A percentile compares a stretch with the other conserved stretches of the same genome.
Evolutionary conservation across 1,284 basidiomycete genomes (phyloP).

Genomic region (Irpex lacteus): DNA sequence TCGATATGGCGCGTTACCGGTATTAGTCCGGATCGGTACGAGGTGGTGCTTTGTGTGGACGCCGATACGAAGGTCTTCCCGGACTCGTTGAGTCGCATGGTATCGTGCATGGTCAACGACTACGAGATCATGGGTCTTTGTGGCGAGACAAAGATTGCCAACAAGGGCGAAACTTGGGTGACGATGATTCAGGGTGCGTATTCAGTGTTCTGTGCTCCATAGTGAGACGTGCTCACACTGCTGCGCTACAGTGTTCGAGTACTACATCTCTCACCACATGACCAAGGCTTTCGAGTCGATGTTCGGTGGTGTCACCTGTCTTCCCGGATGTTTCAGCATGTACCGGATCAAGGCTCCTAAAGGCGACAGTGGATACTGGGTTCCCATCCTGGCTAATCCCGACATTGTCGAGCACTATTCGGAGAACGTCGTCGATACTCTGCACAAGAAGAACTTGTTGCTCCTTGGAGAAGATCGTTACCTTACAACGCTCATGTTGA

Average conservation of each 20-base stretch:
- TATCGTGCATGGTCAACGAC: conserved; percentile 94
- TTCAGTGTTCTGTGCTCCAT: too few species aligned
- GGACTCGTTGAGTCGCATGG: conserved; percentile 89
- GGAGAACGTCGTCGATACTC: conserved; percentile 95
- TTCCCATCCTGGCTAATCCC: conserved; percentile 95
- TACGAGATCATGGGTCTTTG: conserved; percentile 98
- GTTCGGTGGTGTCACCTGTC: conserved; percentile 99
- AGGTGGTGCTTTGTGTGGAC: conserved; percentile 96
- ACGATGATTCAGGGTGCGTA: conserved; percentile 95
- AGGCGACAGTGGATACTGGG: conserved; percentile 93
- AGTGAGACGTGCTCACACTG: too few species aligned
- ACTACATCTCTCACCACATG: conserved; percentile 99
- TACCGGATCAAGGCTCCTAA: conserved; percentile 99
- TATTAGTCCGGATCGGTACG: conserved; percentile 95
- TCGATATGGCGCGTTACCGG: conserved; percentile 94
- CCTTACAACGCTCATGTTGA: conserved; percentile 91
- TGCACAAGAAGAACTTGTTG: conserved; percentile 99
- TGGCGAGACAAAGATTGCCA: conserved; percentile 98
- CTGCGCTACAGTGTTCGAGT: conserved; percentile 81
- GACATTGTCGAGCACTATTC: conserved; percentile 98
- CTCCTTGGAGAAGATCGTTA: conserved; percentile 99
- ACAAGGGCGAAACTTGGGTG: conserved; percentile 97
- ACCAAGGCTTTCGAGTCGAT: conserved; percentile 99
- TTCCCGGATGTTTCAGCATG: conserved; percentile 99
- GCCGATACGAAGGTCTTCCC: conserved; percentile 98